Base-by-base conservation (phyloP, 2,329 filamentous ascomycete species). In the Xylariaceae sp. region DNA sequence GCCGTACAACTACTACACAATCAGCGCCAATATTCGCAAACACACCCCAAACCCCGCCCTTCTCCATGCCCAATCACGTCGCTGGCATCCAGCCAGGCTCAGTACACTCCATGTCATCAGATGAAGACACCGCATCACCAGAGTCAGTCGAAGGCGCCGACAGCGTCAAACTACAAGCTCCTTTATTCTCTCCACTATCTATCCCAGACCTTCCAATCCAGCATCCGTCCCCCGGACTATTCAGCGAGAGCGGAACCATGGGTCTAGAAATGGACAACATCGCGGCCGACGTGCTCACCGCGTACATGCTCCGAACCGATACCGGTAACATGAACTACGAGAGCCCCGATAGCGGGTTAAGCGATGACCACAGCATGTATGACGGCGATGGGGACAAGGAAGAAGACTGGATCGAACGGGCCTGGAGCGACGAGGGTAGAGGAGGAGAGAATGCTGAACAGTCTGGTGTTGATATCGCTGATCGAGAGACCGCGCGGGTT, bases 391-490 rank as follows among this genome's bases (percentile, higher is more conserved):
- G 34, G 13, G 48, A 36, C 4, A 31, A 31, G 0, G 64, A 67
- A 14, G 64, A 63, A 5, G 69, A 71, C 22, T 74, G 72, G 72
- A 70, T 75, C 18, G 69, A 71, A 50, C 61, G 57, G 17, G 63
- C 65, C 13, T 73, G 72, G 71, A 56, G 56, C 13, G 58, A 60
- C 17, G 65, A 66, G 44, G 56, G 56, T 9, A 49, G 55, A 31
- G 60, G 56, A n/a, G 58, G 52, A 6, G 46, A 42, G 6, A 49
- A n/a, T 14, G 49, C 19, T 16, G 38, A 17, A 12, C 4, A 28
- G n/a, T n/a, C n/a, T 28, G 45, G 22, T 1, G 53, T 31, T 1
- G 50, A 47, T n/a, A 34, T 31, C 5, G 56, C 60, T 3, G 72
- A 74, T 44, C 64, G 63, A 31, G 71, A 74, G 55, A 71, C 71